Evolutionary conservation across 2,329 filamentous ascomycete species (phyloP), one percentile per base, ranked within the genome.

Genomic region (Cercospora sojina): DNA sequence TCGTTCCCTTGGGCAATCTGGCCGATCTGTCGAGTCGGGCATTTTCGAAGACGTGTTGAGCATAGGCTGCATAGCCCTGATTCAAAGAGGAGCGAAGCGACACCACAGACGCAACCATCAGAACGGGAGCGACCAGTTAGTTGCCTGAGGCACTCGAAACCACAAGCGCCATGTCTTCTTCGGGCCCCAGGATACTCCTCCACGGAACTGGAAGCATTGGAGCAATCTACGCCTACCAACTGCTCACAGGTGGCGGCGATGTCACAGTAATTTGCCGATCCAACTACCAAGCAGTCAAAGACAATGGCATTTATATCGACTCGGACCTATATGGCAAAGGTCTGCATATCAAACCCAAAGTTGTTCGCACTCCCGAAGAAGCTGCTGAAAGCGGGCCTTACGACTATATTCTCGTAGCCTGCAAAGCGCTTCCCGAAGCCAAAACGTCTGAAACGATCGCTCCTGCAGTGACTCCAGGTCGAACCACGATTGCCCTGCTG

Each of bases 401-500:
- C 70, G 82, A 85, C 72, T 84, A 80, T 70, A 71, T 85, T n/a
- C 64, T 85, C 10, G 78, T 84, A 41, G 79, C 76, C 31, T 79
- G 77, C 64, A 85, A 85, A 76, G 81, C 79, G 13, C 78, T 83
- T 27, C 81, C 81, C 1, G 77, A 74, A 8, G 74, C 72, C 5
- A 73, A 78, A 2, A 75, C 76, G 6, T 68, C 76, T 2, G 69
- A 76, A 5, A 68, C 77, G 23, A 80, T 84, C 56, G 70, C 71
- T 9, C 77, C 80, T 0, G 82, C 78, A 4, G 76, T 84, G 5
- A 72, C 67, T 0, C 77, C 74, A 0, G 72, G 73, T 1, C 66
- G 78, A 53, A 88, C 86, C 0, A 82, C 83, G 0, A 84, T 89
- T 32, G 85, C 86, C 3, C 81, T 89, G 0, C 81, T 87, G 6